phyloP scores from a whole-genome alignment of 2,329 filamentous ascomycete species.

The Pseudogymnoascus sp. region DNA sequence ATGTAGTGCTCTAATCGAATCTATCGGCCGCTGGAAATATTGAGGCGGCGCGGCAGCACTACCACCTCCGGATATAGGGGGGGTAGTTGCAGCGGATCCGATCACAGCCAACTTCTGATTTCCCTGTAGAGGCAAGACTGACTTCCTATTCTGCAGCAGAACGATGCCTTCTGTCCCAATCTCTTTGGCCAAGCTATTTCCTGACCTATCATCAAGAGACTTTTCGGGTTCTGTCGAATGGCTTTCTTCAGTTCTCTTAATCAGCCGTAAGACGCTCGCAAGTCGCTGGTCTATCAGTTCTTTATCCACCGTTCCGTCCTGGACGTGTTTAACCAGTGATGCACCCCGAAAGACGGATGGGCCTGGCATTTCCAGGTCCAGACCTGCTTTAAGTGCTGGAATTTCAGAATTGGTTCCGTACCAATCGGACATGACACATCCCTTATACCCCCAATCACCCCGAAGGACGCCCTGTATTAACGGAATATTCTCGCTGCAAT shows the following conservation, averaged over 20 bases:
- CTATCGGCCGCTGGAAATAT: slow-evolving; percentile 17
- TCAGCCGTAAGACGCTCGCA: slow-evolving; percentile 11
- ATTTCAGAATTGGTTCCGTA: slow-evolving; percentile 26
- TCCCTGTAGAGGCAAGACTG: slow-evolving; percentile 19
- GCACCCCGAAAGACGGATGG: slow-evolving; percentile 21
- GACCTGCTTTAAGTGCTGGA: slow-evolving; percentile 24
- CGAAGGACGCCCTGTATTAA: slow-evolving; percentile 27
- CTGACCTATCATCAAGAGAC: slow-evolving; percentile 19
- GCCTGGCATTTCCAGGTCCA: slow-evolving; percentile 32
- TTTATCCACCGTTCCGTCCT: not conserved
- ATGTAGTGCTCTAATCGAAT: slow-evolving; percentile 11
- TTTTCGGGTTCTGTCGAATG: slow-evolving; percentile 12
- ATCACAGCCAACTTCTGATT: slow-evolving; percentile 17
- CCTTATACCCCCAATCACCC: slow-evolving; percentile 28
- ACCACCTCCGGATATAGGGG: slow-evolving; percentile 21
- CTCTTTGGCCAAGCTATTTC: slow-evolving; percentile 37
- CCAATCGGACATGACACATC: slow-evolving; percentile 31
- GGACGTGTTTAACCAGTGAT: slow-evolving; percentile 13
- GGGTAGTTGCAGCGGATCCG: slow-evolving; percentile 18
- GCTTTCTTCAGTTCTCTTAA: slow-evolving; percentile 7
- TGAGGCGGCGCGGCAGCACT: slow-evolving; percentile 22
- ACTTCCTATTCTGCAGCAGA: slow-evolving; percentile 22
- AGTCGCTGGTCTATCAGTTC: slow-evolving; percentile 13
- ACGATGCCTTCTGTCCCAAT: slow-evolving; percentile 23
- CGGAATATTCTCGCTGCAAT: slow-evolving; percentile 23